A percentile compares a stretch with the other conserved stretches of the same genome.
Evolutionary conservation across 441 rosid genomes (phyloP).

Genomic region (Syzygium malaccense): DNA sequence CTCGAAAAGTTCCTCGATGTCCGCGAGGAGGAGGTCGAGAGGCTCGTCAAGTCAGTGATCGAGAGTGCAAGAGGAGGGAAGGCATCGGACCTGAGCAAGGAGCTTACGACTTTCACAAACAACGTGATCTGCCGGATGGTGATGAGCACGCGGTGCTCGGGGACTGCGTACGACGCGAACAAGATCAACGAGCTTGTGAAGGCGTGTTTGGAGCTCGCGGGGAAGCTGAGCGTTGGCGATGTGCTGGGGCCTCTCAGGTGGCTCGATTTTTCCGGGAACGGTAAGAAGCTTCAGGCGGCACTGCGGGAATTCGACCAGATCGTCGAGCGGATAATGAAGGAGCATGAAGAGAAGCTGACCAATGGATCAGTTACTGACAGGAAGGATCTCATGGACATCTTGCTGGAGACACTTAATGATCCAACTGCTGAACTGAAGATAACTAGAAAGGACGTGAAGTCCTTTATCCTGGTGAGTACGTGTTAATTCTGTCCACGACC

Average conservation of each 20-base stretch:
- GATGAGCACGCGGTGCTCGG: constrained; percentile 29
- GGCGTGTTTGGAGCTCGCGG: constrained; percentile 26
- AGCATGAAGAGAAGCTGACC: constrained; percentile 26
- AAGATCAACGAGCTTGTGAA: constrained; percentile 29
- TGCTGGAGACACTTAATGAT: constrained; percentile 43
- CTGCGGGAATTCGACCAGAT: constrained; percentile 26
- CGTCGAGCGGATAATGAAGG: constrained; percentile 35
- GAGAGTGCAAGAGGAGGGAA: constrained; percentile 23
- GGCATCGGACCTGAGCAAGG: constrained; percentile 29
- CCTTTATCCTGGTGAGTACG: constrained; percentile 42
- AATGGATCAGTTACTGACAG: constrained; percentile 10
- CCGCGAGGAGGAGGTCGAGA: constrained; percentile 31
- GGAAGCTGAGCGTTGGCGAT: constrained; percentile 35
- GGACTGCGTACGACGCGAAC: constrained; percentile 17
- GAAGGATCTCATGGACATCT: constrained; percentile 49
- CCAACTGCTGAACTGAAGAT: constrained; percentile 33
- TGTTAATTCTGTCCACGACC: neutral
- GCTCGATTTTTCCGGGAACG: constrained; percentile 48
- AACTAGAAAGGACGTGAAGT: constrained; percentile 44
- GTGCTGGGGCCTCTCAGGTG: constrained; percentile 40
- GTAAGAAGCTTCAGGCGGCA: constrained; percentile 27
- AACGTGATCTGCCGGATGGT: constrained; percentile 33
- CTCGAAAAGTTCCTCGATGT: constrained; percentile 21
- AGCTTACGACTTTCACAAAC: constrained; percentile 34
- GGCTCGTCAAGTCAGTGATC: constrained; percentile 25